Evolutionary conservation across 169 alveolate genomes (phyloP).

Genomic region (Plasmodium vivax): DNA sequence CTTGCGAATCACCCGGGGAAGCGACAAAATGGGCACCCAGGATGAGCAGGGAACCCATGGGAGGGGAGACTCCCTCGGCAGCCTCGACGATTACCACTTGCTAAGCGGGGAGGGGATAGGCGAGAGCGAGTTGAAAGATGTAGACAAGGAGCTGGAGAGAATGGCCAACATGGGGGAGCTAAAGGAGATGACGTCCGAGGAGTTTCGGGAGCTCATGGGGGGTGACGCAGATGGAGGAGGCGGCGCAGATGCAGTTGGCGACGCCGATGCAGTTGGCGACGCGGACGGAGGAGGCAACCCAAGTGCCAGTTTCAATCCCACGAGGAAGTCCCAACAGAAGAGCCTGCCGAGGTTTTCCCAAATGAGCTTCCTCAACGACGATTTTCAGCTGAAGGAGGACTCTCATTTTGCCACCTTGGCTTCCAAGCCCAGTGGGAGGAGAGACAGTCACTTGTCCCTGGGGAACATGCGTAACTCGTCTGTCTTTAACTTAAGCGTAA

Average conservation of each 20-base stretch:
- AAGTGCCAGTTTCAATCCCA: background rate
- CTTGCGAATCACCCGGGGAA: background rate
- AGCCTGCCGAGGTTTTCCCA: slow-evolving; percentile 4
- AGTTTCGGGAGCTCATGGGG: slow-evolving; percentile 18
- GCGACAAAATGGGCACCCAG: background rate
- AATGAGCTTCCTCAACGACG: slow-evolving; percentile 40
- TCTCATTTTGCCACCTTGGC: background rate
- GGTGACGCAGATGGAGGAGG: background rate
- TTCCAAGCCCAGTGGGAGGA: background rate
- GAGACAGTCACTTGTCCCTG: slow-evolving; percentile 16
- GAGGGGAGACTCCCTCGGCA: background rate
- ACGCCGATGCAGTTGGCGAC: too few species aligned
- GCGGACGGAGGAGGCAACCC: background rate
- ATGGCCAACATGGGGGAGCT: background rate
- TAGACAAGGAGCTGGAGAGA: background rate
- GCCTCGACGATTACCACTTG: background rate
- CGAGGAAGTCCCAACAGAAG: background rate
- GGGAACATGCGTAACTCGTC: slow-evolving; percentile 30
- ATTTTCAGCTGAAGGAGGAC: slow-evolving; percentile 21
- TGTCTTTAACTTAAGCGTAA: slow-evolving; percentile 35
- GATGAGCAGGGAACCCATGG: background rate
- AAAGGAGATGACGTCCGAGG: slow-evolving; percentile 55
- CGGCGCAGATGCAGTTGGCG: too few species aligned
- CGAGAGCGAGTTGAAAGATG: background rate
- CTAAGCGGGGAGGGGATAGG: background rate